phyloP scores from a whole-genome alignment of 2,329 filamentous ascomycete species.

The Lachnellula suecica region DNA sequence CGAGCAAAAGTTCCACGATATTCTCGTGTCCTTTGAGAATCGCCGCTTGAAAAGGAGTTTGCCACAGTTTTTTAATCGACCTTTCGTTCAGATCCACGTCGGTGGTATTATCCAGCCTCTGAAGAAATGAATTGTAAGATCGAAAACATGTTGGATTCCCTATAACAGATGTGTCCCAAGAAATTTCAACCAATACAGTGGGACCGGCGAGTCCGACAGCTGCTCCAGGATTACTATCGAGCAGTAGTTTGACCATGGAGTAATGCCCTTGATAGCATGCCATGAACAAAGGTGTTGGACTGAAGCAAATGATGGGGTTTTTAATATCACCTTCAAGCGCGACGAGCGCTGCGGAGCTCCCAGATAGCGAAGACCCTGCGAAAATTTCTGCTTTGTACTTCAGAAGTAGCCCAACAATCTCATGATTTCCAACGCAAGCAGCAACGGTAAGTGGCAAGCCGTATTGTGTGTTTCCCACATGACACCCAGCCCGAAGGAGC shows the following conservation, averaged over 20 bases:
- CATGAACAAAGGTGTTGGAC: conserved; percentile 6
- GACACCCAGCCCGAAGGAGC: not conserved
- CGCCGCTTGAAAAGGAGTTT: not conserved
- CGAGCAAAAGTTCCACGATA: not conserved
- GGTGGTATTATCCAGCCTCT: not conserved
- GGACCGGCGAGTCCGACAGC: not conserved
- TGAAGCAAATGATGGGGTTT: not conserved
- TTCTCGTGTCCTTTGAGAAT: not conserved
- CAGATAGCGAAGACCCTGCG: not conserved
- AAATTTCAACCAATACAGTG: no score
- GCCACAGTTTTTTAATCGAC: not conserved
- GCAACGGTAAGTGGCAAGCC: conserved; percentile 3
- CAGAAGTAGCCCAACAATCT: not conserved
- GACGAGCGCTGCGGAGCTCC: not conserved
- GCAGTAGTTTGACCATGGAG: not conserved
- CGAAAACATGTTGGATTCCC: no score
- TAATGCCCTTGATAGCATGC: conserved; percentile 3
- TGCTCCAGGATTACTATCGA: not conserved
- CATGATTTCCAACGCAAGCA: not conserved
- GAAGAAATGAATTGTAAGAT: not conserved
- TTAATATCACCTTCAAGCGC: not conserved
- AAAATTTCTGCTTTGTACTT: not conserved
- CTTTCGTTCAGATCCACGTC: not conserved
- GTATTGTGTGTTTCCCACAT: not conserved
- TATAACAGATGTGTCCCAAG: no score